These are phyloP conservation scores for Coniochaeta sp. DNA, from an alignment of 2,329 filamentous ascomycete genomes.

Conservation along the genomic window DNA sequence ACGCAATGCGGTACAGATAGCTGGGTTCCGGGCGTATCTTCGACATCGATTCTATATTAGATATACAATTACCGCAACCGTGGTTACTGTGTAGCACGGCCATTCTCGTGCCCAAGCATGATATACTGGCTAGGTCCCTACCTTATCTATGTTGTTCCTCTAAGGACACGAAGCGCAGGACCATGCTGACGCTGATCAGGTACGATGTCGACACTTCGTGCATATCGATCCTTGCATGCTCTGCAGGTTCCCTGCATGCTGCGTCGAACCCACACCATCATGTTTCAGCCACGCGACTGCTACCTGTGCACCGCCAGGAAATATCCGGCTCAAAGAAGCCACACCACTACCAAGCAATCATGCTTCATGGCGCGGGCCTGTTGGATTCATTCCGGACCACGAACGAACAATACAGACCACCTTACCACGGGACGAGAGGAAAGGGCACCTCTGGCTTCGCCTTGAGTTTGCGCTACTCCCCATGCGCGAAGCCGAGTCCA, in stretches of 20 bases:
- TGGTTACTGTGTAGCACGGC: neutral
- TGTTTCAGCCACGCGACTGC: neutral
- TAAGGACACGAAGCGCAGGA: neutral
- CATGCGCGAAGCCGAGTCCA: neutral
- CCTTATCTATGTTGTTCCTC: neutral
- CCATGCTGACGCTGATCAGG: neutral
- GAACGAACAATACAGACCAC: neutral
- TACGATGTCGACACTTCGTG: neutral
- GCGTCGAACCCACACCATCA: neutral
- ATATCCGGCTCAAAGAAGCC: neutral
- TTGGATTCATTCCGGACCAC: neutral
- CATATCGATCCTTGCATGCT: neutral
- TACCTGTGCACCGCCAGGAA: neutral
- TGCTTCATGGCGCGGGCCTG: neutral
- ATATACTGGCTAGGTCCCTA: neutral
- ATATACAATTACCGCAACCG: neutral
- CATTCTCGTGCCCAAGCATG: neutral
- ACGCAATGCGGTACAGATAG: neutral
- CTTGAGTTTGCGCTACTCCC: neutral
- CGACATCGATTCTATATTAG: neutral
- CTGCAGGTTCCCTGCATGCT: neutral
- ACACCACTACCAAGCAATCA: neutral
- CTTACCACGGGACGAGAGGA: neutral
- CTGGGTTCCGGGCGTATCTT: neutral
- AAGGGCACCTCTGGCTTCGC: neutral